Evolutionary conservation across 2,329 filamentous ascomycete species (phyloP).

Genomic region (Magnaporthiopsis rhizophila): DNA sequence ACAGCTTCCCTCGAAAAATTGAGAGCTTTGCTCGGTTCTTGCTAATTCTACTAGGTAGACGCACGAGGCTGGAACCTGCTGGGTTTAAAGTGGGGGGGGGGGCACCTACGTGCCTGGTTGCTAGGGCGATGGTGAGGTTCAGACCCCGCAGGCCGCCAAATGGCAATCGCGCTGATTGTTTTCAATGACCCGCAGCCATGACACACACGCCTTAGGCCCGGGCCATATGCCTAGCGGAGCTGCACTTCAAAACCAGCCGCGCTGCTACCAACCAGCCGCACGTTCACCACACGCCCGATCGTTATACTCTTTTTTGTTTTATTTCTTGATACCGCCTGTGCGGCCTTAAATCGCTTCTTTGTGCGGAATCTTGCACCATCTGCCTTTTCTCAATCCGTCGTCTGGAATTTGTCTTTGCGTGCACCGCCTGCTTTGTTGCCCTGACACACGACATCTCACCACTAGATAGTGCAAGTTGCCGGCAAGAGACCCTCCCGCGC

Average conservation of each 20-base stretch:
- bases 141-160: neutral
- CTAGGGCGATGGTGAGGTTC: neutral
- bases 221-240: neutral
- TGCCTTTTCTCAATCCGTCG: neutral
- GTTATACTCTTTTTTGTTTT: neutral
- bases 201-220: neutral
- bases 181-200: neutral
- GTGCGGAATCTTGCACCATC: neutral
- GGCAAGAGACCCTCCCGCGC: neutral
- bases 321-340: neutral
- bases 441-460: too few species aligned
- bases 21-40: neutral
- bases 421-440: neutral
- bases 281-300: neutral
- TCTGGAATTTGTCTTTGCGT: neutral
- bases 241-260: neutral
- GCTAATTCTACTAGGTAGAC: neutral
- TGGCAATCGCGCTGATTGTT: slow-evolving; percentile 1
- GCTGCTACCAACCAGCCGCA: neutral
- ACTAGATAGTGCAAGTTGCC: neutral
- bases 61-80: neutral
- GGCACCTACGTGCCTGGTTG: neutral
- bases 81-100: neutral
- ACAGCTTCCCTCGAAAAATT: neutral
- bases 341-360: neutral